These are phyloP conservation scores for Cutaneotrichosporon sp. DNA, from an alignment of 1,284 basidiomycete species.

Conservation along the genomic window DNA sequence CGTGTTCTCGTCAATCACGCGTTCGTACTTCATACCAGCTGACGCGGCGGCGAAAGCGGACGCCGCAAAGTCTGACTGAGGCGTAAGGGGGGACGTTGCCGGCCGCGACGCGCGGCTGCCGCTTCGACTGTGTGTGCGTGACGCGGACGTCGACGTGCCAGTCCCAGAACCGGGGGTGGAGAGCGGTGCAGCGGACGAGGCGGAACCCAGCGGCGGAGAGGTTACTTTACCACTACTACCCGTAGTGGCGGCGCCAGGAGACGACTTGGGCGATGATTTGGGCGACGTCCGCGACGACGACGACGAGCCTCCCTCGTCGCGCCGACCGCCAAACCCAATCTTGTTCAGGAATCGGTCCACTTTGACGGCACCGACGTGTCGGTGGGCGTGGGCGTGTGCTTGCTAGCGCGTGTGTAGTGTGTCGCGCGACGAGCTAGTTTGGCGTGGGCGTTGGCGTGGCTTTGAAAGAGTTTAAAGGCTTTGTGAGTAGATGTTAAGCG, in stretches of 20 bases:
- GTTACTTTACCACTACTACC: no score
- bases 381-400: background rate
- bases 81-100: background rate
- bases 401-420: background rate
- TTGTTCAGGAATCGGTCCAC: conserved; percentile 4
- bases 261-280: background rate
- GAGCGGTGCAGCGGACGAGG: no score
- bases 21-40: conserved; percentile 10
- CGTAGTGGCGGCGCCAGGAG: background rate
- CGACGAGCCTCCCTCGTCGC: background rate
- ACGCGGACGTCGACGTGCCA: background rate
- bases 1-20: conserved; percentile 47
- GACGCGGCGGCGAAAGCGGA: conserved; percentile 12
- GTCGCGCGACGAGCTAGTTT: background rate
- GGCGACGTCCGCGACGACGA: no score
- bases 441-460: background rate
- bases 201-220: no score
- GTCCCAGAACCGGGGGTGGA: background rate
- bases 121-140: background rate
- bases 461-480: no score
- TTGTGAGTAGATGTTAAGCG: no score
- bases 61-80: conserved; percentile 9
- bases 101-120: background rate
- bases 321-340: conserved; percentile 1
- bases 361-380: background rate